phyloP scores from a whole-genome alignment of 2,329 filamentous ascomycete species.

The Xylariomycetidae sp. region DNA sequence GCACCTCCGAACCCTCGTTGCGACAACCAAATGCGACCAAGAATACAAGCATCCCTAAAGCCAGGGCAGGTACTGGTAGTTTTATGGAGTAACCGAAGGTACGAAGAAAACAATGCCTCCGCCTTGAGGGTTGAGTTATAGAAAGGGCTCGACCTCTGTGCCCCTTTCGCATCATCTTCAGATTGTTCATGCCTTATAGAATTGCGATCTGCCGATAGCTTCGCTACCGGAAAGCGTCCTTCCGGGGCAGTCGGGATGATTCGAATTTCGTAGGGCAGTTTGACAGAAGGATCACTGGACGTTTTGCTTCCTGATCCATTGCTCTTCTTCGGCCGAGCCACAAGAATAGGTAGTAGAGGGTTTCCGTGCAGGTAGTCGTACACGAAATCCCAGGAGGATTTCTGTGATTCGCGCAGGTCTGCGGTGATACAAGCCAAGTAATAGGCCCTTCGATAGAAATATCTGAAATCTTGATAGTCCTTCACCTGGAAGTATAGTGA shows the following conservation, averaged over 20 bases:
- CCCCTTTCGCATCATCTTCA: slow-evolving; percentile 39
- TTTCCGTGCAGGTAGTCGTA: slow-evolving; percentile 72
- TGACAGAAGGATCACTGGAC: too few relatives aligned
- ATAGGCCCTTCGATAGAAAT: slow-evolving; percentile 91
- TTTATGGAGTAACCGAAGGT: slow-evolving; percentile 71
- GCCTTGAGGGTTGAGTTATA: slow-evolving; percentile 85
- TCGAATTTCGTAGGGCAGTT: slow-evolving; percentile 56
- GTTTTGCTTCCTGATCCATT: too few relatives aligned
- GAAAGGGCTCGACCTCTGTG: slow-evolving; percentile 61
- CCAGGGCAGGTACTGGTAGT: slow-evolving; percentile 64
- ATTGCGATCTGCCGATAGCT: slow-evolving; percentile 65
- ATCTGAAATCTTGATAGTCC: slow-evolving; percentile 87
- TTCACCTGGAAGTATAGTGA: slow-evolving; percentile 79
- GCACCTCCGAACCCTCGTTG: slow-evolving; percentile 75
- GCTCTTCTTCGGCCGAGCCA: slow-evolving; percentile 33
- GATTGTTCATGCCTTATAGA: slow-evolving; percentile 57
- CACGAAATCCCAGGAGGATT: slow-evolving; percentile 48
- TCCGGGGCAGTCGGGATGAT: slow-evolving; percentile 72
- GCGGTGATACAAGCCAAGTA: slow-evolving; percentile 80
- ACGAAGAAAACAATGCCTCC: slow-evolving; percentile 68
- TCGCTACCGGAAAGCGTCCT: slow-evolving; percentile 64
- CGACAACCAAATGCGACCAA: slow-evolving; percentile 84
- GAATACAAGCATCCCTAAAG: slow-evolving; percentile 78
- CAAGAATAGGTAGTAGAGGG: slow-evolving; percentile 65
- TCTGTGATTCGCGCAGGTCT: slow-evolving; percentile 56